Evolutionary conservation across 176 grass and related monocot species (phyloP), one percentile per base, ranked within the genome.

Genomic region (Eragrostis nindensis): DNA sequence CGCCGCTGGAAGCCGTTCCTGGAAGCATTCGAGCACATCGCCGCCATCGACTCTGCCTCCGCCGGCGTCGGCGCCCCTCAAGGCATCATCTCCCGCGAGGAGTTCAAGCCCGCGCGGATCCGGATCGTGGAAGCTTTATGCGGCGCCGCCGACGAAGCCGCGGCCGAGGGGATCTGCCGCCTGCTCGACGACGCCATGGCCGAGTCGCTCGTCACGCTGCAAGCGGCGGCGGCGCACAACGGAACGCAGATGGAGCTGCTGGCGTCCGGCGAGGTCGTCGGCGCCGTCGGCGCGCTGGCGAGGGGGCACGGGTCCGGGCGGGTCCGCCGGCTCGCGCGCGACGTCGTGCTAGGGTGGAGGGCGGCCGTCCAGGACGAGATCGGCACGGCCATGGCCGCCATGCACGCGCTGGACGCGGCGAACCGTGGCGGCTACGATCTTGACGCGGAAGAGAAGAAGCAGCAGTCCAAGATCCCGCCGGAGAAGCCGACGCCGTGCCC

Each of bases 1-100:
- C 54, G 53, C n/a, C 54, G 73, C 21, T 75, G 54, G 73, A 59
- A 41, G 73, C 38, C 21, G n/a, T 60, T 75, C 38, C 22, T 75
- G 2, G n/a, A 6, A 7, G 38, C 14, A 21, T 75, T 75, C 73
- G 6, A 2, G 4, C 73, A 59, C 38, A 75, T 75, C 38, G 13
- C 36, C 54, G 22, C 73, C 36, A 74, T 74, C 32, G 52, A 74
- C 36, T 19, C 52, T 6, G 32, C 32, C 32, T 36, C 19, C 36
- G 36, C 24, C 54, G 42, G 12, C 42, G 22, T 2, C 32, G 32
- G n/a, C 0, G 69, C 26, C n/a, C n/a, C n/a, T n/a, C n/a, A n/a
- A n/a, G n/a, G n/a, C n/a, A n/a, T n/a, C 32, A 18, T 14, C n/a
- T 61, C 73, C 42, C 39, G 73, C 7, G 54, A 42, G 13, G 14